A percentile compares a stretch with the other conserved stretches of the same genome.
Evolutionary conservation across 768 basidiomycete genomes (phyloP).

Genomic region (Termitomyces sp.): DNA sequence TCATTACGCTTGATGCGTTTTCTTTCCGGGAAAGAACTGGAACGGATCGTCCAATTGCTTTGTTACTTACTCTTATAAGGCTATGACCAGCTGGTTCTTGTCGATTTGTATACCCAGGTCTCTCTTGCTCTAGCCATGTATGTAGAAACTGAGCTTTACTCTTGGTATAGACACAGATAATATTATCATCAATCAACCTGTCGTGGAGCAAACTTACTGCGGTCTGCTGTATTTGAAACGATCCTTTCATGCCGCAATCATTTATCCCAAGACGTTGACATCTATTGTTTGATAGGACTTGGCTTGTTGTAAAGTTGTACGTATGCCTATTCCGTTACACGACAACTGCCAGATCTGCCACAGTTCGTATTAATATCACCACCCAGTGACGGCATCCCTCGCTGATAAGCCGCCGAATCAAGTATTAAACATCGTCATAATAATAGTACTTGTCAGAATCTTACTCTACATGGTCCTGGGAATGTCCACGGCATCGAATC

Average conservation of each 20-base stretch:
- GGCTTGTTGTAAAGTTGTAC: too few relatives aligned
- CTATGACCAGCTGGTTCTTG: not conserved
- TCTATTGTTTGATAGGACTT: too few relatives aligned
- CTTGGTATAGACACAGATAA: not conserved
- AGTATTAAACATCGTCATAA: too few relatives aligned
- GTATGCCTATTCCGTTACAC: too few relatives aligned
- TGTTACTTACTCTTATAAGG: slow-evolving; percentile 3
- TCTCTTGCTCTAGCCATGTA: not conserved
- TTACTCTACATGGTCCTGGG: too few relatives aligned
- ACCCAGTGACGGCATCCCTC: too few relatives aligned
- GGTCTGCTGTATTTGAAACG: not conserved
- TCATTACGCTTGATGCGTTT: slow-evolving; percentile 21
- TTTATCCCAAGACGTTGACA: not conserved
- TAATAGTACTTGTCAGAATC: too few relatives aligned
- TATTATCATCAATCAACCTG: not conserved
- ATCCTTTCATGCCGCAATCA: not conserved
- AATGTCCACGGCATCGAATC: too few relatives aligned
- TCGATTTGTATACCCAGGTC: too few relatives aligned
- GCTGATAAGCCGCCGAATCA: not conserved
- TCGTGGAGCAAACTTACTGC: too few relatives aligned
- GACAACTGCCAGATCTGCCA: too few relatives aligned
- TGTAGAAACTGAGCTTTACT: slow-evolving; percentile 11
- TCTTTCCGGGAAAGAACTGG: slow-evolving; percentile 15
- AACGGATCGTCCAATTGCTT: slow-evolving; percentile 1
- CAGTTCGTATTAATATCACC: too few relatives aligned